Evolutionary conservation across 805 yeast genomes (phyloP).

Genomic region (Saturnispora sanitii): DNA sequence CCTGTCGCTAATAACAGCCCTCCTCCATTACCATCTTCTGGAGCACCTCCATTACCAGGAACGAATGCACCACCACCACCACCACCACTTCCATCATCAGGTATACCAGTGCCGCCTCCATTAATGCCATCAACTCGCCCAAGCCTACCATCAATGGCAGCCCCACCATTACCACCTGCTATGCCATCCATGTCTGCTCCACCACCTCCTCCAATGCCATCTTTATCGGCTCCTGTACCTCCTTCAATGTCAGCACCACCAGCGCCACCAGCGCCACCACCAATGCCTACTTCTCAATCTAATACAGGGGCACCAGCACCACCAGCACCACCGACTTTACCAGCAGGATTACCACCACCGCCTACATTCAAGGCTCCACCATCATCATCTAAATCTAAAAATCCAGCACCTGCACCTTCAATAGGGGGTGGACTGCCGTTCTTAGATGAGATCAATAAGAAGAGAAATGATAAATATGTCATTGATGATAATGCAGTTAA

Average conservation of each 20-base stretch:
- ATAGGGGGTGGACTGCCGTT: conserved; percentile 42
- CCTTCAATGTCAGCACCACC: conserved; percentile 20
- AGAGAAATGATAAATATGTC: conserved; percentile 41
- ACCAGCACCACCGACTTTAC: conserved; percentile 16
- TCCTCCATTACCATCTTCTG: conserved; percentile 16
- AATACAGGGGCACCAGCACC: conserved; percentile 16
- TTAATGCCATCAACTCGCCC: conserved; percentile 11
- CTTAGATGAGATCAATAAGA: conserved; percentile 47
- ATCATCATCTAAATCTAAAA: background rate
- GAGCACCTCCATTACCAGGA: conserved; percentile 9
- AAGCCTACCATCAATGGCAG: conserved; percentile 15
- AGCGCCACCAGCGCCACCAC: conserved; percentile 14
- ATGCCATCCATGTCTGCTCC: background rate
- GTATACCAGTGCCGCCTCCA: conserved; percentile 6
- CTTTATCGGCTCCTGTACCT: conserved; percentile 15
- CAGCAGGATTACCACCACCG: conserved; percentile 12
- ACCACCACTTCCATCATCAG: conserved; percentile 11
- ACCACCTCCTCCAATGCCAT: conserved; percentile 7
- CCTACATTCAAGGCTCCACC: conserved; percentile 15
- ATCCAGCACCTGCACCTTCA: conserved; percentile 20
- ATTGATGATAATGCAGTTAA: conserved; percentile 29
- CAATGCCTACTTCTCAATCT: conserved; percentile 12
- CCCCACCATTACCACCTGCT: conserved; percentile 13
- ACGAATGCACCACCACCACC: conserved; percentile 20
- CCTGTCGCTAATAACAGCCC: background rate